Evolutionary conservation across 2,329 filamentous ascomycete species (phyloP).

Genomic region (Ophiostoma tasmaniense): DNA sequence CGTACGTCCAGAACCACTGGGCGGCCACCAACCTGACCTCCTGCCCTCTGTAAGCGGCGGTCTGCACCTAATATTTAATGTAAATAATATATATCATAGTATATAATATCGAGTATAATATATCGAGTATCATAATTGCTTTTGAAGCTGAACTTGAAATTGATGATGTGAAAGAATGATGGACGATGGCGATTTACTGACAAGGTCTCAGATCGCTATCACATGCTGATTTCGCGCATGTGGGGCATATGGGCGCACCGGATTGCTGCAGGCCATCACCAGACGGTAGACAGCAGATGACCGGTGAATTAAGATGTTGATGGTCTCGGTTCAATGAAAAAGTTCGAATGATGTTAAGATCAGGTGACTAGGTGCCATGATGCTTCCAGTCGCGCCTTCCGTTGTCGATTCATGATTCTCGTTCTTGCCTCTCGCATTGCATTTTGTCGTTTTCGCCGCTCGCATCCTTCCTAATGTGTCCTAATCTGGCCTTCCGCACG

Average conservation of each 20-base stretch:
- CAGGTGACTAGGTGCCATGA: background rate
- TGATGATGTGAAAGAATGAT: too few species aligned
- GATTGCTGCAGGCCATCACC: background rate
- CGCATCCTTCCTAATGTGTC: background rate
- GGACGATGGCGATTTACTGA: background rate
- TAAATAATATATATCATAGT: background rate
- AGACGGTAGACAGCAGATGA: background rate
- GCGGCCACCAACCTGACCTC: constrained; percentile 25
- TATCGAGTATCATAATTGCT: too few species aligned
- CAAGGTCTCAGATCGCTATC: background rate
- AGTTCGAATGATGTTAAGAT: background rate
- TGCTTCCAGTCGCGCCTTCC: background rate
- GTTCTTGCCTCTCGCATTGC: background rate
- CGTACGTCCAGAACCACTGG: constrained; percentile 33
- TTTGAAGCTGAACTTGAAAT: too few species aligned
- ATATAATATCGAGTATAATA: background rate
- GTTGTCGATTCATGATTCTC: too few species aligned
- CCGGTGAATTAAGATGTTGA: background rate
- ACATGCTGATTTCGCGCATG: background rate
- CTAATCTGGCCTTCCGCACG: background rate
- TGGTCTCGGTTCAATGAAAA: too few species aligned
- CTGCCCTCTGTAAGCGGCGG: constrained; percentile 10
- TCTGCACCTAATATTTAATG: background rate
- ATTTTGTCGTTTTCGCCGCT: background rate
- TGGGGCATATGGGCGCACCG: background rate